Percentiles rank a stretch among this genome's conserved stretches.
These are phyloP conservation scores for Arabis alpina DNA, from an alignment of 345 rosid genomes.

Conservation along the genomic window DNA sequence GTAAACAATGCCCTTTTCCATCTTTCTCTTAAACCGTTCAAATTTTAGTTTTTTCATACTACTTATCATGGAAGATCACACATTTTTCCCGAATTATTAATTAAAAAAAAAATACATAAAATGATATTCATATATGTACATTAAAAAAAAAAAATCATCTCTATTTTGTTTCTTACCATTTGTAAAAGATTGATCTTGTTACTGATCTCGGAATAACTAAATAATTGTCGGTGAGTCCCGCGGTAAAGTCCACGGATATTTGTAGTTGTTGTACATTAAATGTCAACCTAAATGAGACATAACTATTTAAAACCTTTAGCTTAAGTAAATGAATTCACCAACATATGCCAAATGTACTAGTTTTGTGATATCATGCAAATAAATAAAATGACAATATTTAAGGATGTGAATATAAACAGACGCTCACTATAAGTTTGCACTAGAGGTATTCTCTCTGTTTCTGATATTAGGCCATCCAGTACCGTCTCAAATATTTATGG, in stretches of 20 bases:
- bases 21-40: background rate
- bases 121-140: too few species aligned
- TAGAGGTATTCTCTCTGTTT: background rate
- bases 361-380: background rate
- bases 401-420: background rate
- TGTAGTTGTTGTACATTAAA: too few species aligned
- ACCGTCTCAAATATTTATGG: too few species aligned
- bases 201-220: background rate
- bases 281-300: too few species aligned
- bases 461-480: background rate
- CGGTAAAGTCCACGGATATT: conserved; percentile 10
- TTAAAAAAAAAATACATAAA: too few species aligned
- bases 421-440: background rate
- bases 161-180: too few species aligned
- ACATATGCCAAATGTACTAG: conserved; percentile 22
- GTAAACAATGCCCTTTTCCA: background rate
- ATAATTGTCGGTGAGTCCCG: conserved; percentile 28
- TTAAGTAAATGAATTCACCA: conserved; percentile 39
- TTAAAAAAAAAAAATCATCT: too few species aligned
- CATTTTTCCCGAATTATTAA: too few species aligned
- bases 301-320: background rate
- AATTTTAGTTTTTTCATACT: too few species aligned
- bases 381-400: background rate
- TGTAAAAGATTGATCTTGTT: too few species aligned
- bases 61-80: too few species aligned